Evolutionary conservation across 2,329 filamentous ascomycete genomes (phyloP).

Genomic region (Exophiala aquamarina): DNA sequence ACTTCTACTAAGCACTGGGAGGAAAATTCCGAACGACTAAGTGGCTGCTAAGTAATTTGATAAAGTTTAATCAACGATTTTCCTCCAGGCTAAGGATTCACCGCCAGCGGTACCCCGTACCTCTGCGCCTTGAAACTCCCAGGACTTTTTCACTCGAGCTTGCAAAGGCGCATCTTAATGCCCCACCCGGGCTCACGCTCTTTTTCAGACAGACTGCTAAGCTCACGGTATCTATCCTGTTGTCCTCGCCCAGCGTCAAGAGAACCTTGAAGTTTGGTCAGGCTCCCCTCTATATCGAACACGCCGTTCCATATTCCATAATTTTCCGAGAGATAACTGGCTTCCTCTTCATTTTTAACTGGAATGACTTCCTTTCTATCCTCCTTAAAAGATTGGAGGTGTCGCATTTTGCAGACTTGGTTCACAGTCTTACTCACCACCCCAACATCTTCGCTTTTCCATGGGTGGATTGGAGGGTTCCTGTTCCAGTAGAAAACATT

Average conservation of each 20-base stretch:
- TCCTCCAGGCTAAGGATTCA: not conserved
- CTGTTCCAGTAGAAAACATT: not conserved
- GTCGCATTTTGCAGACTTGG: not conserved
- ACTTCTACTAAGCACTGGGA: no score
- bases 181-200: not conserved
- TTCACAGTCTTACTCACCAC: not conserved
- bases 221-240: not conserved
- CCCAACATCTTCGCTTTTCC: not conserved
- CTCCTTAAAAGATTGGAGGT: not conserved
- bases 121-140: not conserved
- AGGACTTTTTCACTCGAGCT: not conserved
- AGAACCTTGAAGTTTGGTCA: not conserved
- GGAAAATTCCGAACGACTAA: no score
- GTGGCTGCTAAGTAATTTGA: no score
- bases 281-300: not conserved
- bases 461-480: not conserved
- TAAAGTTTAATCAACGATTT: not conserved
- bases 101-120: not conserved
- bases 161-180: not conserved
- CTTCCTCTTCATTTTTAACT: not conserved
- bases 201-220: not conserved
- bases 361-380: not conserved
- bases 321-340: not conserved
- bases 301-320: not conserved
- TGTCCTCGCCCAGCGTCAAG: not conserved